phyloP scores from a whole-genome alignment of 192 early-diverging fungal species.

The Glomus cerebriforme region DNA sequence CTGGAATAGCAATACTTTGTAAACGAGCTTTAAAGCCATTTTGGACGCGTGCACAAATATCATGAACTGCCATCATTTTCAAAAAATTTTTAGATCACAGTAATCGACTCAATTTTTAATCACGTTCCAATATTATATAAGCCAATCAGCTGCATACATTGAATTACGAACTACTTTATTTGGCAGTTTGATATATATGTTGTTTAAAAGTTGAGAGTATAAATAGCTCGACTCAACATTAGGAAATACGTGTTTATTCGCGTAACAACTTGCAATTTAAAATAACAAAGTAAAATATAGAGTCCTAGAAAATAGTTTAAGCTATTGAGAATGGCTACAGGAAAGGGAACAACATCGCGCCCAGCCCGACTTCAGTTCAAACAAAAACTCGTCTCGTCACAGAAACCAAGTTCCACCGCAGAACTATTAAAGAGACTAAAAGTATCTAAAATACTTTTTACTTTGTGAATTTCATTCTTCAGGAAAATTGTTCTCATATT shows the following conservation, averaged over 20 bases:
- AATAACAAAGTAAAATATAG: not conserved
- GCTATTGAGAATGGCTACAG: slow-evolving; percentile 10
- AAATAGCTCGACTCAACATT: not conserved
- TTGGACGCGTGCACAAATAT: slow-evolving; percentile 86
- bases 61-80: slow-evolving; percentile 41
- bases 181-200: too few species aligned
- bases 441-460: slow-evolving; percentile 38
- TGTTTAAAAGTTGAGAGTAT: too few species aligned
- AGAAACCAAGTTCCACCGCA: slow-evolving; percentile 48
- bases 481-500: not conserved
- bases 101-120: not conserved
- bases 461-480: not conserved
- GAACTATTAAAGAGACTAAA: slow-evolving; percentile 59
- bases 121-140: too few species aligned
- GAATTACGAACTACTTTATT: too few species aligned
- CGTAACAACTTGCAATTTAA: not conserved
- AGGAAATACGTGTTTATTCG: not conserved
- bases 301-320: not conserved
- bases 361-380: slow-evolving; percentile 40
- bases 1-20: slow-evolving; percentile 82
- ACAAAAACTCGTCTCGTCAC: slow-evolving; percentile 42
- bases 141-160: too few species aligned
- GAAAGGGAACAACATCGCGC: slow-evolving; percentile 2
- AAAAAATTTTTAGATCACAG: not conserved
- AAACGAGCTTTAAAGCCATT: slow-evolving; percentile 88